phyloP scores from a whole-genome alignment of 805 yeast genomes.

The Blastobotrys terrestris region DNA sequence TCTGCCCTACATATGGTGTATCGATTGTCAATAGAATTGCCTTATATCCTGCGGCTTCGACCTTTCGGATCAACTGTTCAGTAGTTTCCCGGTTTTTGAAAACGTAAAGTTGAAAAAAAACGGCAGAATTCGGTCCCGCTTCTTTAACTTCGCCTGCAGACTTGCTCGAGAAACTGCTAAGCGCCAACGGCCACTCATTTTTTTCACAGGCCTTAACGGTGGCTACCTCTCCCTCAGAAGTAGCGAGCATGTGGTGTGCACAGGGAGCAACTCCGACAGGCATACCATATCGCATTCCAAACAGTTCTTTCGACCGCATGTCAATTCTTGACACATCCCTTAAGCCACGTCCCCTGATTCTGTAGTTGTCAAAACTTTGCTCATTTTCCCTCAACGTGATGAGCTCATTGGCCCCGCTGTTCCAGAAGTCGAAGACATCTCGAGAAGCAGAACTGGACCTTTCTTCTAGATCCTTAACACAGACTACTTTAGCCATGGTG shows the following conservation, averaged over 20 bases:
- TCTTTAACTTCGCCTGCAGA: conserved; percentile 25
- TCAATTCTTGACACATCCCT: conserved; percentile 26
- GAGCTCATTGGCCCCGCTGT: conserved; percentile 27
- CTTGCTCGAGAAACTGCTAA: conserved; percentile 23
- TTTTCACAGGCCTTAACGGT: conserved; percentile 30
- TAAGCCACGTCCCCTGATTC: conserved; percentile 28
- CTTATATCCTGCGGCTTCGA: conserved; percentile 32
- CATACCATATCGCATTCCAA: conserved; percentile 22
- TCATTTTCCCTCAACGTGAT: conserved; percentile 26
- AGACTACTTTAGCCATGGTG: not conserved
- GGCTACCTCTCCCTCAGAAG: conserved; percentile 30
- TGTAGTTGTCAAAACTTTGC: conserved; percentile 22
- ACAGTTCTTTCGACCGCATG: conserved; percentile 15
- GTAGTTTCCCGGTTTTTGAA: conserved; percentile 26
- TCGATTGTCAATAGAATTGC: conserved; percentile 52
- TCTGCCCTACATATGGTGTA: conserved; percentile 46
- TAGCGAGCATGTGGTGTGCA: conserved; percentile 30
- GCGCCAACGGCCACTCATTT: conserved; percentile 26
- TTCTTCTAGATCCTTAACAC: conserved; percentile 13
- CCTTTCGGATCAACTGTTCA: conserved; percentile 20
- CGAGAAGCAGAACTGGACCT: conserved; percentile 2
- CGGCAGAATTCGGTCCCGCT: conserved; percentile 22
- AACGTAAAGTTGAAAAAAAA: conserved; percentile 28
- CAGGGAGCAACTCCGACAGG: conserved; percentile 34
- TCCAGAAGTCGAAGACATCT: conserved; percentile 24